phyloP scores from a whole-genome alignment of 2,329 filamentous ascomycete genomes.

The Aspergillus sp. region DNA sequence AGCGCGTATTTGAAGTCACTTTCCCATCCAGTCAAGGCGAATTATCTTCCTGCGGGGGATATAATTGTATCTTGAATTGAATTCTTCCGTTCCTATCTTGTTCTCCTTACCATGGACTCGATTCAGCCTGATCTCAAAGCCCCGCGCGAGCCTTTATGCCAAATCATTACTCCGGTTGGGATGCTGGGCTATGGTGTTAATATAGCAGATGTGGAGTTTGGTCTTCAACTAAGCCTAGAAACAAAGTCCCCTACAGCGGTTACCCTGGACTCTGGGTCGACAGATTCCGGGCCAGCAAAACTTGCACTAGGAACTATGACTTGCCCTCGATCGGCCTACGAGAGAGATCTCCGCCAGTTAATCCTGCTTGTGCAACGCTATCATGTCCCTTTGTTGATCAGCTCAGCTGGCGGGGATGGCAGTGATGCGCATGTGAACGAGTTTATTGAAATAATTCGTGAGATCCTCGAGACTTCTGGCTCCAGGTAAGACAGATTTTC shows the following conservation, averaged over 20 bases:
- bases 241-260: not conserved
- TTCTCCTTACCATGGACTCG: too few species aligned
- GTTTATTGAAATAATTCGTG: not conserved
- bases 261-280: not conserved
- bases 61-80: too few species aligned
- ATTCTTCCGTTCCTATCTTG: too few species aligned
- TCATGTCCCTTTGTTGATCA: not conserved
- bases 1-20: too few species aligned
- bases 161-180: not conserved
- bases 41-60: too few species aligned
- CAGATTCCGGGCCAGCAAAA: not conserved
- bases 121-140: too few species aligned
- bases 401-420: not conserved
- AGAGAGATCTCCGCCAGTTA: not conserved
- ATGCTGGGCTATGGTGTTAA: not conserved
- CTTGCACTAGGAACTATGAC: not conserved
- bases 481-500: not conserved
- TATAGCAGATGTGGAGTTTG: not conserved
- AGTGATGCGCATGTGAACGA: not conserved
- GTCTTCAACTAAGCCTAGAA: not conserved
- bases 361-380: not conserved
- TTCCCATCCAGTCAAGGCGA: too few species aligned
- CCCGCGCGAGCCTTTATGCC: too few species aligned
- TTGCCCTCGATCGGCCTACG: not conserved
- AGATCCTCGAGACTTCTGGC: not conserved